phyloP scores from a whole-genome alignment of 352 stramenopile species.

The Phytophthora macrochlamydospora region DNA sequence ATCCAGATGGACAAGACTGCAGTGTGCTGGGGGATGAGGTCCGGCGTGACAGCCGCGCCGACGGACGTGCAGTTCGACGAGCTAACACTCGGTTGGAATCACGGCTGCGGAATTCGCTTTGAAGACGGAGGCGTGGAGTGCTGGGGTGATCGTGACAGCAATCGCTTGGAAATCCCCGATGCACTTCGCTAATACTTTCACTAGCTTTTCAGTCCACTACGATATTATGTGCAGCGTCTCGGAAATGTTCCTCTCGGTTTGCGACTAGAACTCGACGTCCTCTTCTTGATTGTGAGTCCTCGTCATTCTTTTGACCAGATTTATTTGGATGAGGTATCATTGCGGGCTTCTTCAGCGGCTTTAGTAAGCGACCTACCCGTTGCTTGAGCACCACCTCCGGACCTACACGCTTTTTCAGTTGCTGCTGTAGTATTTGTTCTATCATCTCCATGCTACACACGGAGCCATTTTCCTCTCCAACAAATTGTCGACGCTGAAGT shows the following conservation, averaged over 20 bases:
- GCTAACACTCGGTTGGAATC: constrained; percentile 73
- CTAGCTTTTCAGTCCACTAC: neutral
- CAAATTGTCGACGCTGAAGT: constrained; percentile 14
- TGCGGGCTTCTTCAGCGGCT: constrained; percentile 54
- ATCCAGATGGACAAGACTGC: constrained; percentile 56
- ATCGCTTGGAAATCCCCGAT: constrained; percentile 52
- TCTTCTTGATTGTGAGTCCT: constrained; percentile 11
- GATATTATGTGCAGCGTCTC: constrained; percentile 29
- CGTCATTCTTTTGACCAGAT: neutral
- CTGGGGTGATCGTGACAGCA: constrained; percentile 60
- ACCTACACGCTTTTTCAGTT: constrained; percentile 19
- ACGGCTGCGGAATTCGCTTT: constrained; percentile 71
- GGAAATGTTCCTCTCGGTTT: constrained; percentile 45
- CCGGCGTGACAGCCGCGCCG: constrained; percentile 60
- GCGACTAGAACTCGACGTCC: constrained; percentile 35
- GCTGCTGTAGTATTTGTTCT: constrained; percentile 29
- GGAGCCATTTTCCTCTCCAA: constrained; percentile 19
- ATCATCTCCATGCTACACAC: constrained; percentile 23
- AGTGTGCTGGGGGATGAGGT: constrained; percentile 74
- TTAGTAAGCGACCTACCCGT: constrained; percentile 48
- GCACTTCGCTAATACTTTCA: constrained; percentile 14
- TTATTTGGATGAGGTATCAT: constrained; percentile 31
- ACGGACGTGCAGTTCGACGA: constrained; percentile 67
- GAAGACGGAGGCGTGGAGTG: constrained; percentile 68
- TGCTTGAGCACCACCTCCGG: constrained; percentile 51